A percentile compares a stretch with the other conserved stretches of the same genome.
These are phyloP conservation scores for Suillus decipiens DNA, from an alignment of 768 basidiomycete species.

Conservation along the genomic window DNA sequence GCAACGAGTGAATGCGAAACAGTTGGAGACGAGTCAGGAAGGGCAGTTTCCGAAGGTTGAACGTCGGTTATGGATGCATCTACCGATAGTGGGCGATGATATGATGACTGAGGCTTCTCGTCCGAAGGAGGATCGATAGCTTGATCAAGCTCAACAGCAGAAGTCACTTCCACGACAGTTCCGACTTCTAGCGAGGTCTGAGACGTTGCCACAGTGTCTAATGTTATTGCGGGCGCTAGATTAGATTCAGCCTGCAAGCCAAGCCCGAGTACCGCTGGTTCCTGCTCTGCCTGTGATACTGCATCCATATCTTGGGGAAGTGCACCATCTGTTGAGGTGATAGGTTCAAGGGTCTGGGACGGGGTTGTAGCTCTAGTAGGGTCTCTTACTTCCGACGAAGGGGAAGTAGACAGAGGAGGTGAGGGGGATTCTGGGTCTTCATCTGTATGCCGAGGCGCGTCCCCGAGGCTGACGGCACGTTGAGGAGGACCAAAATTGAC, in stretches of 20 bases:
- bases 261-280: not conserved
- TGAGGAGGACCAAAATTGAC: conserved; percentile 23
- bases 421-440: conserved; percentile 12
- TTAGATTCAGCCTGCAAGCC: not conserved
- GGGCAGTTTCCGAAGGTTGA: not conserved
- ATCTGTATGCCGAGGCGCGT: conserved; percentile 3
- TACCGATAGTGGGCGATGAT: not conserved
- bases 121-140: not conserved
- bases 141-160: not conserved
- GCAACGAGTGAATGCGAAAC: not conserved
- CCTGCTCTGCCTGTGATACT: conserved; percentile 9
- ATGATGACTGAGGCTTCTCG: not conserved
- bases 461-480: conserved; percentile 22
- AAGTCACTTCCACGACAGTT: not conserved
- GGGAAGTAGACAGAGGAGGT: conserved; percentile 5
- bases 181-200: not conserved
- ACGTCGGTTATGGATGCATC: not conserved
- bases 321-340: not conserved
- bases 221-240: not conserved
- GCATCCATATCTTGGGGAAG: conserved; percentile 7
- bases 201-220: not conserved
- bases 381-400: not conserved
- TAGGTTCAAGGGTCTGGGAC: not conserved
- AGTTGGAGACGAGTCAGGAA: not conserved
- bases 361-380: not conserved